Percentiles rank a stretch among this genome's conserved stretches.
These are phyloP conservation scores for Millerozyma miso DNA, from an alignment of 805 yeast genomes.

Conservation along the genomic window DNA sequence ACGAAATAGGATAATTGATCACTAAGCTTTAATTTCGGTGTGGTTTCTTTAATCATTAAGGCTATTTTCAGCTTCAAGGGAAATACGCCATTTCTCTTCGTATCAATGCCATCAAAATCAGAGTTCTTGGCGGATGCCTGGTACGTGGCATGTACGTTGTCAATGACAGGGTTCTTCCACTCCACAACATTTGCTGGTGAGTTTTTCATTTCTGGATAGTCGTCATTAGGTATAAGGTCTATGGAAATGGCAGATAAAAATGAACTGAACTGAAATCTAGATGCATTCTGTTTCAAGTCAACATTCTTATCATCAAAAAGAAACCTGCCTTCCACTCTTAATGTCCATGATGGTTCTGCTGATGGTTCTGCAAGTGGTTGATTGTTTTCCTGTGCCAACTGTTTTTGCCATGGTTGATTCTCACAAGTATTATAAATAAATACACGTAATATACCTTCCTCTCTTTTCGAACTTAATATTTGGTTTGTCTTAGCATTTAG, in stretches of 20 bases:
- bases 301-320: slow-evolving; percentile 43
- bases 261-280: slow-evolving; percentile 59
- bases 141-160: slow-evolving; percentile 7
- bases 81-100: slow-evolving; percentile 68
- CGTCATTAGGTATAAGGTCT: slow-evolving; percentile 52
- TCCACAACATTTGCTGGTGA: slow-evolving; percentile 54
- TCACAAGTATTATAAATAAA: slow-evolving; percentile 78
- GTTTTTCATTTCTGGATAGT: slow-evolving; percentile 31
- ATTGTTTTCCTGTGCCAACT: slow-evolving; percentile 21
- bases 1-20: slow-evolving; percentile 63
- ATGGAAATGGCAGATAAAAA: slow-evolving; percentile 81
- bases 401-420: slow-evolving; percentile 80
- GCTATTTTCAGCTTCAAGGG: slow-evolving; percentile 63
- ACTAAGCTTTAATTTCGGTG: slow-evolving; percentile 61
- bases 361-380: slow-evolving; percentile 14
- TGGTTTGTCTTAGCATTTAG: slow-evolving; percentile 38
- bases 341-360: slow-evolving; percentile 66
- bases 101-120: slow-evolving; percentile 81
- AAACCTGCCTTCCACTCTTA: slow-evolving; percentile 83
- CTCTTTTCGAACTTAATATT: slow-evolving; percentile 33
- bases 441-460: slow-evolving; percentile 65
- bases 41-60: slow-evolving; percentile 67
- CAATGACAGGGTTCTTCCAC: slow-evolving; percentile 73
- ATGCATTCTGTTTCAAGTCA: slow-evolving; percentile 8
- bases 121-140: slow-evolving; percentile 11